Percentiles rank a stretch among this genome's conserved stretches.
Evolutionary conservation across 768 basidiomycete genomes (phyloP).

Genomic region (Tricholoma furcatifolium): DNA sequence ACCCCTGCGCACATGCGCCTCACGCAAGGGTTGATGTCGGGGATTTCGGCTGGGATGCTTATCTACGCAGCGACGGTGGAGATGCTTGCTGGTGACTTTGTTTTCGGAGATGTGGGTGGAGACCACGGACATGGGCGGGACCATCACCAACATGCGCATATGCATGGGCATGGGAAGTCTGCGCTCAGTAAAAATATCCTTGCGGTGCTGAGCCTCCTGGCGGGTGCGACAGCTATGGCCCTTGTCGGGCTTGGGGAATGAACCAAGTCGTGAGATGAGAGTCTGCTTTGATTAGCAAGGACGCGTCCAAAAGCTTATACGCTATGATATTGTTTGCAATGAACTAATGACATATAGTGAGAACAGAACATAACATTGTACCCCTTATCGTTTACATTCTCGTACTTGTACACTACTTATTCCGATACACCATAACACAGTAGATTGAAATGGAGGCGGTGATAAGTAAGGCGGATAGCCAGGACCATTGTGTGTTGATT

Average conservation of each 20-base stretch:
- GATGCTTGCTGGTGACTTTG: constrained; percentile 86
- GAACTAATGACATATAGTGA: background rate
- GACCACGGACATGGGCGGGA: constrained; percentile 27
- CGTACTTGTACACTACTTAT: background rate
- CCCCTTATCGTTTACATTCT: too few relatives aligned
- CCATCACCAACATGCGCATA: constrained; percentile 8
- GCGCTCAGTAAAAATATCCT: constrained; percentile 41
- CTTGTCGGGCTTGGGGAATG: constrained; percentile 49
- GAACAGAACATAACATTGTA: background rate
- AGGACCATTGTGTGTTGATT: background rate
- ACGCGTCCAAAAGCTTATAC: too few relatives aligned
- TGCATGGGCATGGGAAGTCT: constrained; percentile 17
- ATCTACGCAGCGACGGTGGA: constrained; percentile 83
- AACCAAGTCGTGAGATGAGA: background rate
- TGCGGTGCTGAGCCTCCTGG: constrained; percentile 58
- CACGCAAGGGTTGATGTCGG: constrained; percentile 73
- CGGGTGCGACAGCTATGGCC: constrained; percentile 67
- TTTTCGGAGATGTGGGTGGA: constrained; percentile 61
- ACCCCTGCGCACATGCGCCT: constrained; percentile 39
- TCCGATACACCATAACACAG: background rate
- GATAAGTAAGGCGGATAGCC: background rate
- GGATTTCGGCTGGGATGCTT: constrained; percentile 81
- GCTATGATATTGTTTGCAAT: too few relatives aligned
- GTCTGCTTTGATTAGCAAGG: background rate
- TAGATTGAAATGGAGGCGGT: background rate